These are phyloP conservation scores for Heracleum sosnowskyi DNA, from an alignment of 129 eudicot genomes.

Conservation along the genomic window DNA sequence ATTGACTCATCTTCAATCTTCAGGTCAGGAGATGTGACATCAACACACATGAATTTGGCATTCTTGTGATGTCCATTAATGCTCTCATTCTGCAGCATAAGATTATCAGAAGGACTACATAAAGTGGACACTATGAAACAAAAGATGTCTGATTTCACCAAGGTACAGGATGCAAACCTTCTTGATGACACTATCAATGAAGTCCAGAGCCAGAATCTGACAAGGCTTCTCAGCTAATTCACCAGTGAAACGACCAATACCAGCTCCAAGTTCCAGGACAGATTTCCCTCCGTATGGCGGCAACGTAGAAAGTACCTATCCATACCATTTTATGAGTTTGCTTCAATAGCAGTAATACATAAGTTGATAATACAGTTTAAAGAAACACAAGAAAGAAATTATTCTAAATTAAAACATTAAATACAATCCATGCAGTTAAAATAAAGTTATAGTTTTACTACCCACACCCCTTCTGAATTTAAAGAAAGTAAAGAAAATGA, in stretches of 20 bases:
- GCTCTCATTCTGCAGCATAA: constrained; percentile 62
- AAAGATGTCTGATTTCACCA: background rate
- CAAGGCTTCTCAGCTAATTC: constrained; percentile 72
- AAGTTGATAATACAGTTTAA: background rate
- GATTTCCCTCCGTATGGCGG: constrained; percentile 81
- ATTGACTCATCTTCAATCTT: constrained; percentile 54
- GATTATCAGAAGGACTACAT: background rate
- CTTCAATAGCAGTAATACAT: background rate
- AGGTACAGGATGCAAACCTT: constrained; percentile 42
- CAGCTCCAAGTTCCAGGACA: constrained; percentile 89
- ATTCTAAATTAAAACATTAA: too few species aligned
- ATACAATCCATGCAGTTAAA: background rate
- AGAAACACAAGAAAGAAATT: background rate
- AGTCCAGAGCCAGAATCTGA: constrained; percentile 61
- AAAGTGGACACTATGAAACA: background rate
- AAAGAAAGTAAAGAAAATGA: background rate
- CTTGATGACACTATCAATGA: constrained; percentile 73
- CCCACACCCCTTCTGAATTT: background rate
- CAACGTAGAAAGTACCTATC: constrained; percentile 77
- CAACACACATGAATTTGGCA: constrained; percentile 86
- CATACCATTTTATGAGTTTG: background rate
- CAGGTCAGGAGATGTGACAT: constrained; percentile 76
- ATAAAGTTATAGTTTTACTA: background rate
- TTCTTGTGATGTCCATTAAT: constrained; percentile 65
- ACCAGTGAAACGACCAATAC: constrained; percentile 91